phyloP scores from a whole-genome alignment of 225 moss, liverwort and hornwort genomes.

The Takakia lepidozioides region DNA sequence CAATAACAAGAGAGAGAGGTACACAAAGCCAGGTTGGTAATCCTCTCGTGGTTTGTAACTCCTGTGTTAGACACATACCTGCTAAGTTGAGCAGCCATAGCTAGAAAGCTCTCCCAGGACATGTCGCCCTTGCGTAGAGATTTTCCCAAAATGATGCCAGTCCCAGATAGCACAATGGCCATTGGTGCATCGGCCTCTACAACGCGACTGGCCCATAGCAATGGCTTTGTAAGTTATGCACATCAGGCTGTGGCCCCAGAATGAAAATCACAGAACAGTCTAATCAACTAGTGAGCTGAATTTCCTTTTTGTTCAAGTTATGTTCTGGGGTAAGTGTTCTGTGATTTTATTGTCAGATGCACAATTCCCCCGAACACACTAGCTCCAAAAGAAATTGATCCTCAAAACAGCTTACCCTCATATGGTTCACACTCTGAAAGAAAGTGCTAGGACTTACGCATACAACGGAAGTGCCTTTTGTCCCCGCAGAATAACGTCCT shows the following conservation, averaged over 20 bases:
- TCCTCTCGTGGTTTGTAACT: no score
- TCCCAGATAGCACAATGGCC: slow-evolving; percentile 73
- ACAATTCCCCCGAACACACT: no score
- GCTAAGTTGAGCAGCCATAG: slow-evolving; percentile 34
- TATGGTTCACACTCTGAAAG: no score
- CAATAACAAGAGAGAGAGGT: not conserved
- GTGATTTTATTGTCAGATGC: not conserved
- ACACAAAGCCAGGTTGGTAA: no score
- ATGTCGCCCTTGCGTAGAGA: slow-evolving; percentile 73
- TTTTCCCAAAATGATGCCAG: slow-evolving; percentile 29
- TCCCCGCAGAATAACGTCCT: no score
- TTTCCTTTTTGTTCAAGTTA: not conserved
- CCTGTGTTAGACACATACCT: slow-evolving; percentile 40
- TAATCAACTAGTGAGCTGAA: not conserved
- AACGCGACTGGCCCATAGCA: slow-evolving; percentile 48
- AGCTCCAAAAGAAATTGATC: no score
- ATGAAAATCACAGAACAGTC: not conserved
- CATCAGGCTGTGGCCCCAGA: not conserved
- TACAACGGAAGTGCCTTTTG: no score
- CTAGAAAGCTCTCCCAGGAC: slow-evolving; percentile 65
- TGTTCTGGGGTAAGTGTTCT: not conserved
- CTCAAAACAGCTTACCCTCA: no score
- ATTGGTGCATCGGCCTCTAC: slow-evolving; percentile 78
- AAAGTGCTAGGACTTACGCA: no score
- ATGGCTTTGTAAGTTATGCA: not conserved